Percentiles rank a stretch among this genome's conserved stretches.
phyloP scores from a whole-genome alignment of 108 stramenopile genomes.

The Nitzschia putrida region DNA sequence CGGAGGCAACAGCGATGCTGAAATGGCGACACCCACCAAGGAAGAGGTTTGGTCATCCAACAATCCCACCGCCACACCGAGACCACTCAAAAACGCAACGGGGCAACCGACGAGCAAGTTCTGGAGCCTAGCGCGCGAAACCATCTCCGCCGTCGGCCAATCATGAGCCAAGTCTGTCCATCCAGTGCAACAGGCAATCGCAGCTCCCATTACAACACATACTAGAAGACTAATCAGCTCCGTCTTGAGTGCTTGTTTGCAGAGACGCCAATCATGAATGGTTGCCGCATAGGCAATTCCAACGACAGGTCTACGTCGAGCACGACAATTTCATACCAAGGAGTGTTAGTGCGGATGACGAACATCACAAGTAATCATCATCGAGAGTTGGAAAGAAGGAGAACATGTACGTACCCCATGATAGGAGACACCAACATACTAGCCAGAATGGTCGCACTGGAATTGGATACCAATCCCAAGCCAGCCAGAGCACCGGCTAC shows the following conservation, averaged over 20 bases:
- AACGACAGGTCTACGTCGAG: conserved; percentile 37
- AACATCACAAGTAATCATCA: no score
- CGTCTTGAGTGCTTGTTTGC: conserved; percentile 43
- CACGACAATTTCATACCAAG: no score
- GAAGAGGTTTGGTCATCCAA: conserved; percentile 70
- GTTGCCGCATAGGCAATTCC: conserved; percentile 64
- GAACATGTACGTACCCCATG: not conserved
- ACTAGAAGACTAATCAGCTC: conserved; percentile 64
- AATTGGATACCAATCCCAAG: conserved; percentile 68
- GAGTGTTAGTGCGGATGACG: no score
- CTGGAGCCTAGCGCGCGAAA: conserved; percentile 37
- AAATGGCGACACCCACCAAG: conserved; percentile 87
- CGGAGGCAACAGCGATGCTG: conserved; percentile 86
- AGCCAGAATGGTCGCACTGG: conserved; percentile 76
- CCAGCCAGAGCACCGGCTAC: conserved; percentile 79
- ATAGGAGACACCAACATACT: conserved; percentile 78
- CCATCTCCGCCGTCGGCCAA: conserved; percentile 75
- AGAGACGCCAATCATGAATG: conserved; percentile 63
- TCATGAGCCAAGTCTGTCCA: conserved; percentile 41
- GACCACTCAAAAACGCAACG: conserved; percentile 82
- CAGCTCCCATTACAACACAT: conserved; percentile 62
- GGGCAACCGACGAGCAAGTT: conserved; percentile 65
- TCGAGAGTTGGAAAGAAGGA: not conserved
- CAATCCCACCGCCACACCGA: conserved; percentile 82
- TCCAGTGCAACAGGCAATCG: conserved; percentile 28